Conservation (phyloP, 73 alveolate species). For the Paraurostyla sp. region DNA sequence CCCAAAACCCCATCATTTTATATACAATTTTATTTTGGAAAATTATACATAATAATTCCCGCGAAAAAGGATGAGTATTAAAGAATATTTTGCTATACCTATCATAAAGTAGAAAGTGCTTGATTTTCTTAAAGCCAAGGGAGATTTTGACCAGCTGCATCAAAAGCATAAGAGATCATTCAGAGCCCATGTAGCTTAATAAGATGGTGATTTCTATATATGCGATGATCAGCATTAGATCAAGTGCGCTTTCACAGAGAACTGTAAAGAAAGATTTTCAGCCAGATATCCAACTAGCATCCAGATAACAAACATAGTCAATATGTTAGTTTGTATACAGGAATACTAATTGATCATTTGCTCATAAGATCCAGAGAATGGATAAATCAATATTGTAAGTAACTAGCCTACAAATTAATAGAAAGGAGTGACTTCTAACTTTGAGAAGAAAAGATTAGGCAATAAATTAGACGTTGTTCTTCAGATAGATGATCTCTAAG, state of each 20-base stretch:
- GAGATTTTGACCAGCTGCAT: slow-evolving; percentile 17
- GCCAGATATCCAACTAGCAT: slow-evolving; percentile 16
- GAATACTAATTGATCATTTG: not conserved
- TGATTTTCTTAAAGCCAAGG: slow-evolving; percentile 44
- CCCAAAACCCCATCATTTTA: too few relatives aligned
- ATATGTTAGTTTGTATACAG: slow-evolving; percentile 37
- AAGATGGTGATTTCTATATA: slow-evolving; percentile 18
- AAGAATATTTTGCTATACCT: slow-evolving; percentile 46
- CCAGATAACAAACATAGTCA: slow-evolving; percentile 3
- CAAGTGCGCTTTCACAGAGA: slow-evolving; percentile 25
- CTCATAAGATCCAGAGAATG: slow-evolving; percentile 13
- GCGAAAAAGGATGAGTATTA: slow-evolving; percentile 49
- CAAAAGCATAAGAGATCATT: slow-evolving; percentile 41
- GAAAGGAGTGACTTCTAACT: too few relatives aligned
- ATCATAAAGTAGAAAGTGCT: slow-evolving; percentile 26
- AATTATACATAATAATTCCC: too few relatives aligned
- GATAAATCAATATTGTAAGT: not conserved
- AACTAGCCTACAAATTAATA: not conserved
- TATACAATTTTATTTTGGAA: too few relatives aligned
- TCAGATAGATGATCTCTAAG: slow-evolving; percentile 25
- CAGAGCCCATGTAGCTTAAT: slow-evolving; percentile 35
- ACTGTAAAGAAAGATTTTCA: slow-evolving; percentile 9
- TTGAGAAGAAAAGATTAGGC: not conserved
- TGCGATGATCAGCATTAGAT: slow-evolving; percentile 51
- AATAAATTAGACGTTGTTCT: slow-evolving; percentile 32